These are phyloP conservation scores for Diaporthe helianthi DNA, from an alignment of 2,329 filamentous ascomycete species.

Conservation along the genomic window DNA sequence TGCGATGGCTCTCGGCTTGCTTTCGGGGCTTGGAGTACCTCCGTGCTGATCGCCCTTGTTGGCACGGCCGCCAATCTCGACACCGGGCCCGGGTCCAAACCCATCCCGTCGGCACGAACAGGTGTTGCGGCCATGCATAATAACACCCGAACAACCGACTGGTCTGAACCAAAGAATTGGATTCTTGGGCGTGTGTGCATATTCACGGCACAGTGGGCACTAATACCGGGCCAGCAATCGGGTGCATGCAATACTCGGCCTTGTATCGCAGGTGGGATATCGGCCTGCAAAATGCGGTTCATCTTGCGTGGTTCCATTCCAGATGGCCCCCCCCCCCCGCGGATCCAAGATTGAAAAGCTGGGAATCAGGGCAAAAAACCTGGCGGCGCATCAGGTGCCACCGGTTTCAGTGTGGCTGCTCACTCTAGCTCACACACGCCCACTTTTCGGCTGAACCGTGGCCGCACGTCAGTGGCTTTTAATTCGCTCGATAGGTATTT, in stretches of 20 bases:
- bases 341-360: constrained; percentile 1
- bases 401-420: constrained; percentile 18
- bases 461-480: not conserved
- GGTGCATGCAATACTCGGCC: not conserved
- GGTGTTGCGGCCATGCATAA: not conserved
- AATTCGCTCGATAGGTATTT: not conserved
- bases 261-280: not conserved
- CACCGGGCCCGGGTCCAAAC: not conserved
- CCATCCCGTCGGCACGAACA: constrained; percentile 3
- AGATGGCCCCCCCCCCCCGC: too few relatives aligned
- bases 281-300: constrained; percentile 2
- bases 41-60: constrained; percentile 15
- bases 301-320: not conserved
- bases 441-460: not conserved
- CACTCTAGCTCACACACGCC: not conserved
- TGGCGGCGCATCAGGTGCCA: constrained; percentile 13
- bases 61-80: constrained; percentile 12
- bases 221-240: not conserved
- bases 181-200: not conserved
- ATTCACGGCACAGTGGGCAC: not conserved
- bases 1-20: constrained; percentile 17
- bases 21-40: not conserved
- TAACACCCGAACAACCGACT: not conserved
- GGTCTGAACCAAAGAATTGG: not conserved
- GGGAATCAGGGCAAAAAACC: not conserved